Base-by-base conservation (phyloP, 1,284 basidiomycete genomes). In the Bjerkandera adusta region DNA sequence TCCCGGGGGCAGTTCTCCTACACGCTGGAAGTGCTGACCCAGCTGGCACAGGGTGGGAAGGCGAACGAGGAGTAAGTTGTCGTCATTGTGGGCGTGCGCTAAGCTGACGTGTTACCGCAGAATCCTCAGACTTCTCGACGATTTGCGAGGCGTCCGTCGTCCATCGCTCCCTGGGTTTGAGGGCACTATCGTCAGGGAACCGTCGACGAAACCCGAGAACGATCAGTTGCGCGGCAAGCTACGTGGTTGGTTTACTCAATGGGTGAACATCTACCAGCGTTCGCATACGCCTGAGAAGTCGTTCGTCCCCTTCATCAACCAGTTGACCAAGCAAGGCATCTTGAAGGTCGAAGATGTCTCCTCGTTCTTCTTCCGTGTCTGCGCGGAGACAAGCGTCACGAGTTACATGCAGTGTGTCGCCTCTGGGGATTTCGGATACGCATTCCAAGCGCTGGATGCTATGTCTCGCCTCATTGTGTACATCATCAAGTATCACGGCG, bases 401-500 rank as follows among this genome's bases (percentile, higher is more conserved):
- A 87, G 85, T 65, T 98, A 97, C 71, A 79, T 88, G 65, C 94
- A 95, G 69, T 87, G 86, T 58, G 77, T 91, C 51, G 79, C 87
- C 24, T 73, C 81, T 21, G 90, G 89, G 40, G 88, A 92, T 50
- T 83, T 81, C 39, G 78, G 82, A 16, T 79, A 83, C 41, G 82
- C 89, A 15, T 98, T 94, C 74, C 91, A 92, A 63, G 92, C 93
- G 13, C 76, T 98, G 56, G 97, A 99, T 68, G 93, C 97, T 7
- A 88, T 98, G 73, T 93, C 95, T 37, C 85, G 93, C 57, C 75
- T 99, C 56, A 92, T 99, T 54, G 91, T 95, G 37, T 92, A 97
- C 65, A 97, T 99, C 73, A 95, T 99, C 81, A 99, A 99, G 73
- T 98, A 99, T 66, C 96, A 99, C 57, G 94, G 92, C 20, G 96